Conservation (phyloP, 768 basidiomycete species). For the Dendrothele bispora region DNA sequence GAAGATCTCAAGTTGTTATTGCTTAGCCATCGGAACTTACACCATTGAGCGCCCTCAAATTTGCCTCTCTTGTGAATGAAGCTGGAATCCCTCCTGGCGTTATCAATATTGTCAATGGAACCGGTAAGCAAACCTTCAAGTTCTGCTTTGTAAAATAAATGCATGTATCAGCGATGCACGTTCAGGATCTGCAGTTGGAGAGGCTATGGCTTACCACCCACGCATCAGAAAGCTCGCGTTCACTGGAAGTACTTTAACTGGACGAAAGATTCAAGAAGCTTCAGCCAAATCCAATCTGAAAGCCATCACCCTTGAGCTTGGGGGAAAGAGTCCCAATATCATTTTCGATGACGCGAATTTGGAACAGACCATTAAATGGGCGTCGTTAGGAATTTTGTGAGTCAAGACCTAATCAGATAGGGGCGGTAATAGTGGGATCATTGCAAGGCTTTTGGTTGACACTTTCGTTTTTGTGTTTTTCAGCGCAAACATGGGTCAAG, state of each 20-base stretch:
- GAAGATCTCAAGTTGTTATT: constrained; percentile 23
- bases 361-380: constrained; percentile 73
- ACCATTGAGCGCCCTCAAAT: constrained; percentile 49
- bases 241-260: constrained; percentile 81
- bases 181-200: constrained; percentile 47
- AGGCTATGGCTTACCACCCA: constrained; percentile 69
- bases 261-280: constrained; percentile 77
- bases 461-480: constrained; percentile 12
- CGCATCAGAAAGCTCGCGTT: constrained; percentile 83
- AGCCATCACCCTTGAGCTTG: constrained; percentile 79
- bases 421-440: not conserved
- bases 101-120: constrained; percentile 72
- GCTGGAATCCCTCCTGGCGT: constrained; percentile 63
- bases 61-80: constrained; percentile 44
- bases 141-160: not conserved
- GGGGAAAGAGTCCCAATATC: constrained; percentile 72
- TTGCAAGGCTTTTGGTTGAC: not conserved
- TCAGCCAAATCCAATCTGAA: constrained; percentile 84
- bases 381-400: constrained; percentile 71
- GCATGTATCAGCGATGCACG: too few species aligned
- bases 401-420: constrained; percentile 22
- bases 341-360: constrained; percentile 75
- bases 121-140: constrained; percentile 41
- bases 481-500: constrained; percentile 66
- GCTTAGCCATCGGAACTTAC: constrained; percentile 65